phyloP scores from a whole-genome alignment of 805 yeast genomes.

The Suhomyces xylopsoci region DNA sequence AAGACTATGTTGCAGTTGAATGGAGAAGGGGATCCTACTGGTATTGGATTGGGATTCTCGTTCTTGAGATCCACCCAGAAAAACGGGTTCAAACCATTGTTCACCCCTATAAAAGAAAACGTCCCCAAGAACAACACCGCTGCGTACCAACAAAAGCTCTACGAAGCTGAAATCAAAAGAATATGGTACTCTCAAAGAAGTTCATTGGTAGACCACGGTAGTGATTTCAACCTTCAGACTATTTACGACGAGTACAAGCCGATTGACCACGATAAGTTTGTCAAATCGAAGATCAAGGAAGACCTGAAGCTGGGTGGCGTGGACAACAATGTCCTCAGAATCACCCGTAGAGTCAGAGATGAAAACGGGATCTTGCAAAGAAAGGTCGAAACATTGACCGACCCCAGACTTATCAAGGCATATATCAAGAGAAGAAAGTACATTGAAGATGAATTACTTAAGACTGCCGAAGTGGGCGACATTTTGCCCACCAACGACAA shows the following conservation, averaged over 20 bases:
- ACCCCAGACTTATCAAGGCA: slow-evolving; percentile 83
- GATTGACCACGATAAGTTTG: slow-evolving; percentile 26
- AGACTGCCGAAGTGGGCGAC: slow-evolving; percentile 67
- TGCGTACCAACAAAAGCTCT: slow-evolving; percentile 75
- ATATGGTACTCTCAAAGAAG: slow-evolving; percentile 87
- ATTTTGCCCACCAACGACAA: slow-evolving; percentile 77
- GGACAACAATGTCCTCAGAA: slow-evolving; percentile 33
- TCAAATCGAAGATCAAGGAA: slow-evolving; percentile 34
- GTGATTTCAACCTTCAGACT: slow-evolving; percentile 35
- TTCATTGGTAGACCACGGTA: slow-evolving; percentile 43
- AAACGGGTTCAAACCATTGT: slow-evolving; percentile 67
- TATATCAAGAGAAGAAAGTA: slow-evolving; percentile 70
- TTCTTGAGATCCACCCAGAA: slow-evolving; percentile 91
- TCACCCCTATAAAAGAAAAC: slow-evolving; percentile 33
- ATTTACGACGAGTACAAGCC: slow-evolving; percentile 40
- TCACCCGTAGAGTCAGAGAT: slow-evolving; percentile 78
- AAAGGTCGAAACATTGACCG: slow-evolving; percentile 71
- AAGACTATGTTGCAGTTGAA: slow-evolving; percentile 94
- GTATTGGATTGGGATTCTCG: slow-evolving; percentile 85
- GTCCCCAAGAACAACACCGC: slow-evolving; percentile 41
- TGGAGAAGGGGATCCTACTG: slow-evolving; percentile 94
- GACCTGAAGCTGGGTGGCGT: slow-evolving; percentile 25
- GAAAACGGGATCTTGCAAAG: slow-evolving; percentile 84
- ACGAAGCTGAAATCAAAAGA: slow-evolving; percentile 82
- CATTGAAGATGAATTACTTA: slow-evolving; percentile 51